Percentiles rank a stretch among this genome's conserved stretches.
Evolutionary conservation across 768 basidiomycete genomes (phyloP).

Genomic region (Trametes cingulata): DNA sequence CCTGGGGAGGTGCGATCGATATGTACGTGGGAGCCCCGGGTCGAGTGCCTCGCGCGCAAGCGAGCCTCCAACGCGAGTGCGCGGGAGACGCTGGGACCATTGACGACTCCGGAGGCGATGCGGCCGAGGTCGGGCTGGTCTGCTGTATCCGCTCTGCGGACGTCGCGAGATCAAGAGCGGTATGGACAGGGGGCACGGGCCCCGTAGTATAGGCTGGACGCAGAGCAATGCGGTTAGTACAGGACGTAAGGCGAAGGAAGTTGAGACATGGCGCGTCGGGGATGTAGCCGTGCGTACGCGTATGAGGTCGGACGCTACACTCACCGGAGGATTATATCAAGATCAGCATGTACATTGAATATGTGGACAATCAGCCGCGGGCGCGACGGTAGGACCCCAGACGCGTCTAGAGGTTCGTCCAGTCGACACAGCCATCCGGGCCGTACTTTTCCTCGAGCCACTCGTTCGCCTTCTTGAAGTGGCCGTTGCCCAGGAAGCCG

Average conservation of each 20-base stretch:
- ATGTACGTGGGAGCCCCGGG: too few relatives aligned
- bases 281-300: too few relatives aligned
- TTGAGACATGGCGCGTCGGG: too few relatives aligned
- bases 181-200: not conserved
- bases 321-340: not conserved
- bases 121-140: too few relatives aligned
- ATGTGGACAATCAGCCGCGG: not conserved
- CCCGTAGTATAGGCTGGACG: not conserved
- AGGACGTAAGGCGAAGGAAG: not conserved
- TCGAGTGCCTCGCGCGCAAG: too few relatives aligned
- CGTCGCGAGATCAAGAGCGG: not conserved
- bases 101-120: too few relatives aligned
- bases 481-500: constrained; percentile 87
- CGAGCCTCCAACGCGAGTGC: too few relatives aligned
- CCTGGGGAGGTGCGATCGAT: too few relatives aligned
- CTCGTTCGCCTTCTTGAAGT: constrained; percentile 84
- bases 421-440: constrained; percentile 65
- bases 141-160: not conserved
- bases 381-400: not conserved
- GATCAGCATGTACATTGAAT: not conserved
- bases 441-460: constrained; percentile 87
- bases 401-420: constrained; percentile 51
- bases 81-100: too few relatives aligned
- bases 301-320: not conserved
- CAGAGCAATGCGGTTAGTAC: not conserved